Base-by-base conservation (phyloP, 495 filamentous ascomycete genomes). In the Haplographium delicatum region DNA sequence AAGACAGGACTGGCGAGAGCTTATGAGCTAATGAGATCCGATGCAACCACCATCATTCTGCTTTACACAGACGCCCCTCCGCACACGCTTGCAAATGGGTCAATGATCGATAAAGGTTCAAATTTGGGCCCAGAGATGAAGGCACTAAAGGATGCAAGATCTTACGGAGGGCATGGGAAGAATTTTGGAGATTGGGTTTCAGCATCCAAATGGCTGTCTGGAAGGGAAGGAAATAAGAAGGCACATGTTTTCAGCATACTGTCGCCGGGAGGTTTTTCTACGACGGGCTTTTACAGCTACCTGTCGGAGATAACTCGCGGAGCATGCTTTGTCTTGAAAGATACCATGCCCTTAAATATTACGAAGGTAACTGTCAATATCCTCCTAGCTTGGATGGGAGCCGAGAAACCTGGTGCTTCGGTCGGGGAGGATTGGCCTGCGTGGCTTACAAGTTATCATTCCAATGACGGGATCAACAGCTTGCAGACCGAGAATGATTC, bases 41-140 rank as follows among this genome's bases (percentile, higher is more conserved):
- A 69, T 10, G 71, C 70, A 1, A 67, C 65, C 20, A 77, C 73
- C 6, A 50, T 77, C 11, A 60, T 74, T 23, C 47, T 77, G 1
- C 48, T 75, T 4, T 77, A 71, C 43, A 68, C 70, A 2, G 73
- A 77, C 50, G 73, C 72, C 1, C 69, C 72, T 4, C 72, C 72
- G 1, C 72, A 75, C 50, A 63, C 61, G 10, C 23, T 38, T 16
- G 46, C 31, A 18, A 59, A 50, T 18, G 53, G 35, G 18, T 48
- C 42, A 10, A 2, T 41, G 11, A 27, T 45, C 4, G 51, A 47
- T 47, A 6, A 22, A 5, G 20, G 6, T 19, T 51, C 43, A 11
- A 64, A 62, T 37, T 47, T 54, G n/a, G 42, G 51, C 0, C 37
- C 39, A n/a, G 66, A 69, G 50, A 50, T 50, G 41, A 50, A 47